phyloP scores from a whole-genome alignment of 805 yeast species.

The Isabelozyma rhagii region DNA sequence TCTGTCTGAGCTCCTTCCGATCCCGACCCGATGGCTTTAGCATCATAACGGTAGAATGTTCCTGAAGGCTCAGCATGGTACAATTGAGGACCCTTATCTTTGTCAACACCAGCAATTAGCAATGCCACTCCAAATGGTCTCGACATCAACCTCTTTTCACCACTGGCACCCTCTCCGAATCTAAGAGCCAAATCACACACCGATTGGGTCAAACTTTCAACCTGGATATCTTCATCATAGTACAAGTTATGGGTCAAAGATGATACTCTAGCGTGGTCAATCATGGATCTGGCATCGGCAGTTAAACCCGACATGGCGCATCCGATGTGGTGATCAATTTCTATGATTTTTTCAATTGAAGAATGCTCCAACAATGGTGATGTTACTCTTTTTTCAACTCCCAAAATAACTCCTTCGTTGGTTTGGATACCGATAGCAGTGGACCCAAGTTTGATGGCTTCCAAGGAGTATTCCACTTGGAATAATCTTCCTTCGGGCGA shows the following conservation, averaged over 20 bases:
- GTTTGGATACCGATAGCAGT: slow-evolving; percentile 98
- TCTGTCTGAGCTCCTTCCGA: slow-evolving; percentile 99
- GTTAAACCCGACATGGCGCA: slow-evolving; percentile 99
- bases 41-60: slow-evolving; percentile 95
- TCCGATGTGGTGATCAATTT: slow-evolving; percentile 90
- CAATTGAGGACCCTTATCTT: slow-evolving; percentile 91
- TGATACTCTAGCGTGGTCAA: slow-evolving; percentile 94
- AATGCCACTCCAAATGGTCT: slow-evolving; percentile 99
- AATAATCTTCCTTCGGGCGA: slow-evolving; percentile 98
- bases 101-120: slow-evolving; percentile 90
- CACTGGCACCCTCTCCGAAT: slow-evolving; percentile 96
- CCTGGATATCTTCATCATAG: slow-evolving; percentile 88
- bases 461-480: slow-evolving; percentile 96
- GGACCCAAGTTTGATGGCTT: slow-evolving; percentile 95
- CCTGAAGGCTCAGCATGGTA: slow-evolving; percentile 99
- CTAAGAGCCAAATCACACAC: slow-evolving; percentile 96
- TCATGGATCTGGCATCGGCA: slow-evolving; percentile 98
- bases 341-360: slow-evolving; percentile 93
- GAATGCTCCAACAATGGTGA: slow-evolving; percentile 87
- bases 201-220: slow-evolving; percentile 91
- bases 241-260: slow-evolving; percentile 84
- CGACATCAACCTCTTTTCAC: slow-evolving; percentile 93
- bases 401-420: slow-evolving; percentile 91
- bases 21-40: slow-evolving; percentile 98
- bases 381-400: slow-evolving; percentile 96